phyloP scores from a whole-genome alignment of 2,329 filamentous ascomycete genomes.

The Alternaria sp. region DNA sequence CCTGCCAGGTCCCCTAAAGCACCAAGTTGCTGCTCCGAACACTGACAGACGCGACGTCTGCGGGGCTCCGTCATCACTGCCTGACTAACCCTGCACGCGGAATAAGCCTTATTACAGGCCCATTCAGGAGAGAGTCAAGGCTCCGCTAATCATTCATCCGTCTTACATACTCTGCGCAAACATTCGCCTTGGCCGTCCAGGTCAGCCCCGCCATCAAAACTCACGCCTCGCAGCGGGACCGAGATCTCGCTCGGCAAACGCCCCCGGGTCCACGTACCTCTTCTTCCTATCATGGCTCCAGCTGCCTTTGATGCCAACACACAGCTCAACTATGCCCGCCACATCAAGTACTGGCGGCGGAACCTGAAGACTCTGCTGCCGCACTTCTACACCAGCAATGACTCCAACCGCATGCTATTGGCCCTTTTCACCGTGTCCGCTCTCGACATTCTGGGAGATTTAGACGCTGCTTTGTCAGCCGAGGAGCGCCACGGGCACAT shows the following conservation, averaged over 20 bases:
- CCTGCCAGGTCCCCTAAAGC: neutral
- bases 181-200: constrained; percentile 4
- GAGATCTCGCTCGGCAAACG: constrained; percentile 8
- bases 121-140: neutral
- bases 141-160: constrained; percentile 1
- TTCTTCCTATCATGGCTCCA: constrained; percentile 25
- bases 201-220: constrained; percentile 13
- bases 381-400: constrained; percentile 81
- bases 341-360: constrained; percentile 91
- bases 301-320: constrained; percentile 20
- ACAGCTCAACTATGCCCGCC: constrained; percentile 52
- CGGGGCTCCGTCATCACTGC: neutral
- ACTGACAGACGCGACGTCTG: neutral
- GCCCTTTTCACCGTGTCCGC: constrained; percentile 89
- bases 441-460: constrained; percentile 76
- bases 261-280: constrained; percentile 9
- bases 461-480: constrained; percentile 61
- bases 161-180: neutral
- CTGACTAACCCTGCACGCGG: neutral
- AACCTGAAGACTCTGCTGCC: constrained; percentile 85
- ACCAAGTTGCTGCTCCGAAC: neutral
- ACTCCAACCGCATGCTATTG: constrained; percentile 88
- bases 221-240: constrained; percentile 8
- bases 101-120: neutral
- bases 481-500: constrained; percentile 64